Percentiles rank a stretch among this genome's conserved stretches.
Conservation (phyloP, 345 rosid species). For the Arabis hirsuta region DNA sequence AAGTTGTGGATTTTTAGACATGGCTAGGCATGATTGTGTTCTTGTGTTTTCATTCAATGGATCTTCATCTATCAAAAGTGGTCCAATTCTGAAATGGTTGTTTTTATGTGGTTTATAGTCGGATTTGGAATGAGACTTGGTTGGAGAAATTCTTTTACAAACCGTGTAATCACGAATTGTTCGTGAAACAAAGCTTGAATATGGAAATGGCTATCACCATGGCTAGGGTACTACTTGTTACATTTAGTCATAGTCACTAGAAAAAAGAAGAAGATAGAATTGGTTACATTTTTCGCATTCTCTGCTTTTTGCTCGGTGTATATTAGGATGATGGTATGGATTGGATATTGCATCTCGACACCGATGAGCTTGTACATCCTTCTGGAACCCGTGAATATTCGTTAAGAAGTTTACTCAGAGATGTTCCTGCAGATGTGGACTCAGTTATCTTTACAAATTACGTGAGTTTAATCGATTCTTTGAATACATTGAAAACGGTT, state of each 20-base stretch:
- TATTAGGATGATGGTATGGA: constrained; percentile 79
- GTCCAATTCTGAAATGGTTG: background rate
- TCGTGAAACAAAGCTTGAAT: constrained; percentile 92
- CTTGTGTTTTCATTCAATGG: background rate
- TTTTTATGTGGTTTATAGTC: constrained; percentile 52
- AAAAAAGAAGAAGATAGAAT: background rate
- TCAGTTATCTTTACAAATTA: constrained; percentile 82
- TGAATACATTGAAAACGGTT: constrained; percentile 76
- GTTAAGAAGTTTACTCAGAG: constrained; percentile 63
- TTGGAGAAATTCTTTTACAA: constrained; percentile 85
- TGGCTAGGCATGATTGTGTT: background rate
- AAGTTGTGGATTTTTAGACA: constrained; percentile 1
- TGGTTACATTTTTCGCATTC: background rate
- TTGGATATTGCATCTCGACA: constrained; percentile 95
- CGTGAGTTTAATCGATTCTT: constrained; percentile 76
- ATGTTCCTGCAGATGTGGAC: constrained; percentile 73
- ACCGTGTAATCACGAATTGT: constrained; percentile 93
- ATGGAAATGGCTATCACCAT: constrained; percentile 97
- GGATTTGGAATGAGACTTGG: constrained; percentile 99
- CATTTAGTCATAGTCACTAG: constrained; percentile 16
- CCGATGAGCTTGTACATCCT: constrained; percentile 89
- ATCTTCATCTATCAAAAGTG: background rate
- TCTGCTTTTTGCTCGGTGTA: background rate
- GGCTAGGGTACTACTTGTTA: constrained; percentile 87
- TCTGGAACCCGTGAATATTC: constrained; percentile 86